Base-by-base conservation (phyloP, 768 basidiomycete genomes). In the Megacollybia marginata region DNA sequence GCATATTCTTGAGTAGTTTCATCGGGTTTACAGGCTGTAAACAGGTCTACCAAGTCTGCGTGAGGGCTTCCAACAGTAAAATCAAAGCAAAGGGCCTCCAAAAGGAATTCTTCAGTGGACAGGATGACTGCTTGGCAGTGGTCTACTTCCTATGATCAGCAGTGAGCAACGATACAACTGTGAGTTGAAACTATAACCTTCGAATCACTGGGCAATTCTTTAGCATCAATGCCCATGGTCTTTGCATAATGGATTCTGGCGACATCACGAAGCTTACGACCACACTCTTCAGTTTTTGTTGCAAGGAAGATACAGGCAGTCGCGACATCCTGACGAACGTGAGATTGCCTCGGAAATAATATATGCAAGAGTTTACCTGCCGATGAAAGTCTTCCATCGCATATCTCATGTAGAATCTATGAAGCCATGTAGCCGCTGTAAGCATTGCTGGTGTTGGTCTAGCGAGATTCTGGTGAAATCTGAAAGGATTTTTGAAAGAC, bases 271-370 rank as follows among this genome's bases (percentile, higher is more conserved):
- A 92, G 75, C 60, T 92, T 92, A 47, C 90, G 73, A 33, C 87
- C 87, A 56, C 87, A 91, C 65, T 92, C 90, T 62, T 92, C 90
- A 1, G 88, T 92, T 64, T 92, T 92, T n/a, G 90, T 90, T 1
- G 90, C 87, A 51, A 92, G 75, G 59, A 92, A 92, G 52, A 92
- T 80, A 62, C 88, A 92, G 4, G 90, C 75, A 11, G 87, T 89
- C 28, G 91, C 89, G 38, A 90, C 83, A 55, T 89, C 83, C 90
- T 92, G 54, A 54, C 49, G 23, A 16, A 16, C 18, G n/a, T 19
- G n/a, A 16, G 44, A 44, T 13, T 44, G 23, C n/a, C n/a, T 13
- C 15, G 53, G 19, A 44, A 10, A 46, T 4, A 33, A 40, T 20
- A 31, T 31, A 48, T 44, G 48, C n/a, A 52, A 53, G n/a, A 34